phyloP scores from a whole-genome alignment of 2,329 filamentous ascomycete genomes.

The Mollisia scopiformis region DNA sequence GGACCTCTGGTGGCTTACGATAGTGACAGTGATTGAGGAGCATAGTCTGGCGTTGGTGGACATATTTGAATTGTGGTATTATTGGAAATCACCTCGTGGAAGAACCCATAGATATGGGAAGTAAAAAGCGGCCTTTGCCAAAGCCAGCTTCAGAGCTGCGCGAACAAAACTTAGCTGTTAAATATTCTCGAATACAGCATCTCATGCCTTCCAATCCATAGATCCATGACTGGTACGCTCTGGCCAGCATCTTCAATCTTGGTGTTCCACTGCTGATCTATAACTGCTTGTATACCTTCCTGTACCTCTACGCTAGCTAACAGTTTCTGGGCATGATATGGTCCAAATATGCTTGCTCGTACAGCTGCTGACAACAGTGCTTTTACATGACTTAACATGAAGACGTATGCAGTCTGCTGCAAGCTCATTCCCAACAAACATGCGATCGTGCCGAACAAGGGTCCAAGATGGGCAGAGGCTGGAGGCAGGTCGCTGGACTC shows the following conservation, averaged over 20 bases:
- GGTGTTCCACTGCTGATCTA: conserved; percentile 63
- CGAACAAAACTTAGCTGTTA: conserved; percentile 61
- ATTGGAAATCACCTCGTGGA: background rate
- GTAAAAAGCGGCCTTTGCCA: background rate
- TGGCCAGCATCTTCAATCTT: conserved; percentile 70
- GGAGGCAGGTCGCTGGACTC: conserved; percentile 39
- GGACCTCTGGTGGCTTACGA: conserved; percentile 87
- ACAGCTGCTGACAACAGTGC: conserved; percentile 78
- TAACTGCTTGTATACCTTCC: conserved; percentile 56
- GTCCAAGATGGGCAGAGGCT: conserved; percentile 68
- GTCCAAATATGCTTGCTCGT: conserved; percentile 76
- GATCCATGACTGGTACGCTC: conserved; percentile 75
- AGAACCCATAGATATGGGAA: background rate
- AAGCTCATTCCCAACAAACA: conserved; percentile 61
- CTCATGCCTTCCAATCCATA: conserved; percentile 85
- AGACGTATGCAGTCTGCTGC: conserved; percentile 72
- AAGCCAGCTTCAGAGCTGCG: background rate
- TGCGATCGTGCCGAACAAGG: conserved; percentile 70
- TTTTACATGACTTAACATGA: conserved; percentile 76
- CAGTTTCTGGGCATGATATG: conserved; percentile 77
- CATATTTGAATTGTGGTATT: background rate
- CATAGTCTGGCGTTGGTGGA: conserved; percentile 21
- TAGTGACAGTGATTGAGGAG: conserved; percentile 73
- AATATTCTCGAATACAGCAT: conserved; percentile 84
- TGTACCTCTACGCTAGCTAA: conserved; percentile 65